phyloP scores from a whole-genome alignment of 2,329 filamentous ascomycete genomes.

The Arthrobotrys pseudoclavata region DNA sequence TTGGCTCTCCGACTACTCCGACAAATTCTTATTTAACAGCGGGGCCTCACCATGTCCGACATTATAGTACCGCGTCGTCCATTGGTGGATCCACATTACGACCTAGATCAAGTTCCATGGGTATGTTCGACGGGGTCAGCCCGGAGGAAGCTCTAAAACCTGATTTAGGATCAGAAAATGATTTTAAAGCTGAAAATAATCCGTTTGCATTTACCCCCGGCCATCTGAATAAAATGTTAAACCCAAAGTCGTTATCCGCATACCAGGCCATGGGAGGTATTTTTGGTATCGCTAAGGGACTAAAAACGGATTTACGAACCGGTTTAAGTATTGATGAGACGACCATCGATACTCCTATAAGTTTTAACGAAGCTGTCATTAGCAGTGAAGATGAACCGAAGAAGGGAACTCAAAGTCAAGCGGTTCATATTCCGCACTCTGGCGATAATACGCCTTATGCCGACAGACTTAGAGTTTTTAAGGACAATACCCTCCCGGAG shows the following conservation, averaged over 20 bases:
- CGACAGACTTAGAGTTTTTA: constrained; percentile 74
- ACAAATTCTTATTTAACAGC: constrained; percentile 57
- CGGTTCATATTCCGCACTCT: constrained; percentile 43
- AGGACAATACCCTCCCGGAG: constrained; percentile 74
- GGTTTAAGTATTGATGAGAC: constrained; percentile 71
- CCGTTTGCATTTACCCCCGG: constrained; percentile 72
- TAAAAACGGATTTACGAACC: constrained; percentile 69
- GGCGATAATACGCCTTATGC: constrained; percentile 62
- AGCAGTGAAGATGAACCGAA: constrained; percentile 63
- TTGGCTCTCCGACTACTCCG: constrained; percentile 55
- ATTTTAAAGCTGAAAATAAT: constrained; percentile 69
- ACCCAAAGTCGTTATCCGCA: constrained; percentile 69
- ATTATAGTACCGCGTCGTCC: constrained; percentile 49
- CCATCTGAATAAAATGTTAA: constrained; percentile 71
- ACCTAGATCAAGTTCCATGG: constrained; percentile 52
- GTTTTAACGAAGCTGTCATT: constrained; percentile 69
- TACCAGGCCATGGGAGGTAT: constrained; percentile 72
- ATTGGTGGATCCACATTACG: constrained; percentile 58
- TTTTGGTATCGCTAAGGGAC: constrained; percentile 70
- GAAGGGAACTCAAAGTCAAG: constrained; percentile 43
- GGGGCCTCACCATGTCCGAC: constrained; percentile 53
- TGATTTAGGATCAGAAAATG: constrained; percentile 70
- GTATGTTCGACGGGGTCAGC: constrained; percentile 51
- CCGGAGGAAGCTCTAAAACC: constrained; percentile 69
- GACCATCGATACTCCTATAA: constrained; percentile 67